A percentile compares a stretch with the other conserved stretches of the same genome.
These are phyloP conservation scores for Zygosaccharomyces pseudobailii DNA, from an alignment of 1,139 yeast genomes.

Conservation along the genomic window DNA sequence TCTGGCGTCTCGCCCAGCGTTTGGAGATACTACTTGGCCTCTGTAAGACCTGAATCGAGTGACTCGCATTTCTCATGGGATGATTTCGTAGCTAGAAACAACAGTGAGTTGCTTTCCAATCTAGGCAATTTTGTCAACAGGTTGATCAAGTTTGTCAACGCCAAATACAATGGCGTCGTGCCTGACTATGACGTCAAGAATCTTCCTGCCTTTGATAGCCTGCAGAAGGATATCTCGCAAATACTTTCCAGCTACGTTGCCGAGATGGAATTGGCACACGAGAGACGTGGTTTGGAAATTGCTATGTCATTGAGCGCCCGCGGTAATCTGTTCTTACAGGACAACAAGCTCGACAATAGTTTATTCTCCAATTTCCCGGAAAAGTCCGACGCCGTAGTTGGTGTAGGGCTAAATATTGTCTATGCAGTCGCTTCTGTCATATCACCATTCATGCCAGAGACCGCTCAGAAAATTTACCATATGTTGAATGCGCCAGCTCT, in stretches of 20 bases:
- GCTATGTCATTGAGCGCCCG: conserved; percentile 90
- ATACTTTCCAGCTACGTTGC: conserved; percentile 58
- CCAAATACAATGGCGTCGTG: conserved; percentile 87
- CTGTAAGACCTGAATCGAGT: conserved; percentile 90
- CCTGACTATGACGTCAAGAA: conserved; percentile 52
- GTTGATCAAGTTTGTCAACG: conserved; percentile 79
- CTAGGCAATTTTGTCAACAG: conserved; percentile 96
- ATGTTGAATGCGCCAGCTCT: conserved; percentile 81
- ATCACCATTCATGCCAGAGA: conserved; percentile 88
- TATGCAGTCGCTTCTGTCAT: conserved; percentile 77
- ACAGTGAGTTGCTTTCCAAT: conserved; percentile 88
- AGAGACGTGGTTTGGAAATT: conserved; percentile 83
- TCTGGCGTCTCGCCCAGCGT: conserved; percentile 88
- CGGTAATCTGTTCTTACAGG: conserved; percentile 94
- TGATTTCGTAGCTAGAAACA: conserved; percentile 90
- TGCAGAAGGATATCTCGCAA: conserved; percentile 55
- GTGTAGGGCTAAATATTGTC: conserved; percentile 82
- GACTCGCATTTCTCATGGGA: conserved; percentile 97
- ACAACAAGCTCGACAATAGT: conserved; percentile 87
- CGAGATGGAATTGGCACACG: conserved; percentile 72
- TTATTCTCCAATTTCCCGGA: conserved; percentile 72
- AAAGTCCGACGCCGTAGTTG: conserved; percentile 87
- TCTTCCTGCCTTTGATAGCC: conserved; percentile 46
- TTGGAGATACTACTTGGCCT: conserved; percentile 94
- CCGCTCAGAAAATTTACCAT: conserved; percentile 60